phyloP scores from a whole-genome alignment of 2,329 filamentous ascomycete species.

The Ilyonectria sp. region DNA sequence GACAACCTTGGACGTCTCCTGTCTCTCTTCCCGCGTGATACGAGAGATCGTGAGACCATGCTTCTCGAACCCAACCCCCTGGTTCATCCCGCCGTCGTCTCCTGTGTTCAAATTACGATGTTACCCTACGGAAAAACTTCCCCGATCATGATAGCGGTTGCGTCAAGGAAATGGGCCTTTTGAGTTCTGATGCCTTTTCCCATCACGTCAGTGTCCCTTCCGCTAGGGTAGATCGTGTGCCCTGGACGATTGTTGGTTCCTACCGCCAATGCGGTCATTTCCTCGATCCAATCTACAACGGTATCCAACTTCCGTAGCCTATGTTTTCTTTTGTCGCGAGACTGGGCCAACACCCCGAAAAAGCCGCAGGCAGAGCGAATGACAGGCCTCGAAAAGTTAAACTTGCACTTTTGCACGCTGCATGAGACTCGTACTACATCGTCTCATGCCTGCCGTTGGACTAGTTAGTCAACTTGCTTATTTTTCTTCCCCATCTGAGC shows the following conservation, averaged over 20 bases:
- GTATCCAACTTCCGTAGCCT: neutral
- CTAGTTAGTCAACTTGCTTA: neutral
- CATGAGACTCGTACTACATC: constrained; percentile 7
- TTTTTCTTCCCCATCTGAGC: neutral
- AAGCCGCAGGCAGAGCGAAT: constrained; percentile 2
- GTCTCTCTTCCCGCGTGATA: constrained; percentile 24
- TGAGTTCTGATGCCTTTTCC: constrained; percentile 5
- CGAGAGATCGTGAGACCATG: constrained; percentile 26
- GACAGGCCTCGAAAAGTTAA: neutral
- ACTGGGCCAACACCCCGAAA: constrained; percentile 1
- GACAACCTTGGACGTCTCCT: constrained; percentile 20
- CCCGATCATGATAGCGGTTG: constrained; percentile 2
- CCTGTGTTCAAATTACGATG: constrained; percentile 26
- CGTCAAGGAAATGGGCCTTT: constrained; percentile 17
- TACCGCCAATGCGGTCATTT: constrained; percentile 24
- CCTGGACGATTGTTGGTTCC: constrained; percentile 22
- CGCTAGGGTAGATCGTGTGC: constrained; percentile 14
- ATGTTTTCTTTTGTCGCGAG: constrained; percentile 24
- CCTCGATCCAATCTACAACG: constrained; percentile 15
- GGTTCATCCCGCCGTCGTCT: constrained; percentile 20
- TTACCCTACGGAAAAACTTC: constrained; percentile 19
- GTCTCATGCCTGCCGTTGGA: neutral
- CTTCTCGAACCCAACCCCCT: constrained; percentile 31
- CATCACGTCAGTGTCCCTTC: constrained; percentile 11
- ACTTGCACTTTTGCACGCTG: neutral